These are phyloP conservation scores for Cercospora brassicicola DNA, from an alignment of 2,329 filamentous ascomycete species.

Conservation along the genomic window DNA sequence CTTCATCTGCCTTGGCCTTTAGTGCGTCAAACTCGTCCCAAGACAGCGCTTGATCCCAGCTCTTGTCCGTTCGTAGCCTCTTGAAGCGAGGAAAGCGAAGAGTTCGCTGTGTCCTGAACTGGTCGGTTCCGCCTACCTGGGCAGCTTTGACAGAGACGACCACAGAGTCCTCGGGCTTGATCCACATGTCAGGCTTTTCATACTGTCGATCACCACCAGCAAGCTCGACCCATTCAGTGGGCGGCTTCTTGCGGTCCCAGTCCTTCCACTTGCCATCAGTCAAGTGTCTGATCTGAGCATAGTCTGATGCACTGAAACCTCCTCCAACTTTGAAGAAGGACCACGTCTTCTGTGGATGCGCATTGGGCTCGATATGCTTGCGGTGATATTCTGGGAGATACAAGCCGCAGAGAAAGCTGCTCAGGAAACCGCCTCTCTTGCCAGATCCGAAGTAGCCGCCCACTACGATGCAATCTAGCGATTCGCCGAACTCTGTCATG, in stretches of 20 bases:
- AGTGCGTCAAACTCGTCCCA: constrained; percentile 74
- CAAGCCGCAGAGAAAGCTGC: constrained; percentile 87
- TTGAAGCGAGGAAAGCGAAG: constrained; percentile 91
- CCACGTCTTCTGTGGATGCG: constrained; percentile 71
- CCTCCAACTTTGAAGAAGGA: constrained; percentile 99
- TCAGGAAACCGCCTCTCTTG: constrained; percentile 74
- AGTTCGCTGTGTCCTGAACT: constrained; percentile 74
- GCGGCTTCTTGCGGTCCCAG: constrained; percentile 77
- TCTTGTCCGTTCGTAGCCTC: constrained; percentile 74
- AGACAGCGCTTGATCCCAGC: constrained; percentile 78
- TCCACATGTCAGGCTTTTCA: constrained; percentile 89
- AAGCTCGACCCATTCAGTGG: constrained; percentile 75
- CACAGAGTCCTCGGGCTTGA: constrained; percentile 81
- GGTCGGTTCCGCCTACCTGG: constrained; percentile 70
- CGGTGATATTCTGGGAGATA: constrained; percentile 8
- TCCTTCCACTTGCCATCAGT: constrained; percentile 90
- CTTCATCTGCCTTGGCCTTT: constrained; percentile 67
- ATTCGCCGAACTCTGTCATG: constrained; percentile 94
- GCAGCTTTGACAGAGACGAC: constrained; percentile 89
- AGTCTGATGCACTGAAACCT: constrained; percentile 82
- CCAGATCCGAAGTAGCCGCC: constrained; percentile 93
- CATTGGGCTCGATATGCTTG: not conserved
- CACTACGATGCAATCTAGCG: constrained; percentile 82
- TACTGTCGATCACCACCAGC: constrained; percentile 72
- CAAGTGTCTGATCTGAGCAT: constrained; percentile 74